phyloP scores from a whole-genome alignment of 176 grass and related monocot genomes.

The Raddia guianensis region DNA sequence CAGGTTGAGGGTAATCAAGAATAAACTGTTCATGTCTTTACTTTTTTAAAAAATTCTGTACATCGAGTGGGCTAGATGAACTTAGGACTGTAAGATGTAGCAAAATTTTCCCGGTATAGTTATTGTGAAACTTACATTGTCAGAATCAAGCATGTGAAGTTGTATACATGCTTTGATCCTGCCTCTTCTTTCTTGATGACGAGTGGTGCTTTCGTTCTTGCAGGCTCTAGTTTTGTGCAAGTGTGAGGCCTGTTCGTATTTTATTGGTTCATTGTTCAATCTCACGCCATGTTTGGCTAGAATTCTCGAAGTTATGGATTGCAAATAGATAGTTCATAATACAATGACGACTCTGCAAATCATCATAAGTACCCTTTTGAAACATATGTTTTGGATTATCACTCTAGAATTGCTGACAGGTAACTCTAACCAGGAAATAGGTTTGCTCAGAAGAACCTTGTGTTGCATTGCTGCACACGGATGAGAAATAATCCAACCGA shows the following conservation, averaged over 20 bases:
- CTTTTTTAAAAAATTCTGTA: constrained; percentile 11
- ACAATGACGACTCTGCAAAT: background rate
- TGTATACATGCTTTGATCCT: constrained; percentile 38
- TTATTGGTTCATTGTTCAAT: background rate
- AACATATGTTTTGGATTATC: background rate
- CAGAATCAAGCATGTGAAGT: constrained; percentile 43
- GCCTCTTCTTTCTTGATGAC: background rate
- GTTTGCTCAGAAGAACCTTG: background rate
- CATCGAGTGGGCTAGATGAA: constrained; percentile 37
- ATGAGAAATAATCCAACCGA: background rate
- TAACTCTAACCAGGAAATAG: background rate
- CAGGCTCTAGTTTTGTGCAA: background rate
- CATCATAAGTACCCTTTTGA: background rate
- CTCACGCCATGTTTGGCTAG: background rate
- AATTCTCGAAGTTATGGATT: constrained; percentile 2
- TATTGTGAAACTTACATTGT: constrained; percentile 29
- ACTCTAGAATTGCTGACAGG: background rate
- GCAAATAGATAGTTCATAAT: constrained; percentile 9
- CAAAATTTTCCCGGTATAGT: constrained; percentile 43
- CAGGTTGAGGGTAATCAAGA: constrained; percentile 43
- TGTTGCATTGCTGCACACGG: background rate
- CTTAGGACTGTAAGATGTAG: constrained; percentile 49
- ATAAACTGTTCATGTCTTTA: constrained; percentile 48
- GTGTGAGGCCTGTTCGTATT: background rate
- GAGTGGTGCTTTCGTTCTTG: background rate